Percentiles rank a stretch among this genome's conserved stretches.
These are phyloP conservation scores for Elsinoe batatas DNA, from an alignment of 2,329 filamentous ascomycete genomes.

Conservation along the genomic window DNA sequence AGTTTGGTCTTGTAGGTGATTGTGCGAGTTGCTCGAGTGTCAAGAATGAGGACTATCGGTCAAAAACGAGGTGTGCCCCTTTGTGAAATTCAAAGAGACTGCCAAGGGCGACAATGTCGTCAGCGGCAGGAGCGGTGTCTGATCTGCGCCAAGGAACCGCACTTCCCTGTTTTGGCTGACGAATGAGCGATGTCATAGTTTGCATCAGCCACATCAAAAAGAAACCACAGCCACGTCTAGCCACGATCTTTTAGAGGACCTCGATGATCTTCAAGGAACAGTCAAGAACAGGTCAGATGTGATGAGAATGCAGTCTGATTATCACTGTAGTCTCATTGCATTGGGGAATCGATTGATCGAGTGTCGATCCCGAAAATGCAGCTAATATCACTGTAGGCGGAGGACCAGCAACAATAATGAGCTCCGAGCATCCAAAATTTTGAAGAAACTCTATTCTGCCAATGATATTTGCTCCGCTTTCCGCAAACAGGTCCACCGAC, in stretches of 20 bases:
- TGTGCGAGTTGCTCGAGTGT: neutral
- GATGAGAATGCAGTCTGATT: neutral
- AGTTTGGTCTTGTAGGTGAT: no score
- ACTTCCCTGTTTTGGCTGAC: constrained; percentile 1
- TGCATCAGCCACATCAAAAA: neutral
- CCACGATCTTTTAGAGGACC: neutral
- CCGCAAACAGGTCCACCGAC: no score
- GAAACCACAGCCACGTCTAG: neutral
- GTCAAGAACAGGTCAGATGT: neutral
- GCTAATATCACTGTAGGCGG: no score
- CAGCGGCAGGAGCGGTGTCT: constrained; percentile 5
- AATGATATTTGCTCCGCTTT: no score
- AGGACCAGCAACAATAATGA: neutral
- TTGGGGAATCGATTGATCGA: no score
- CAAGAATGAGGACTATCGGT: neutral
- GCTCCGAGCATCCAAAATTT: neutral
- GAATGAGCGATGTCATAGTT: neutral
- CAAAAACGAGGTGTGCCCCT: neutral
- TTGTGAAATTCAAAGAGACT: neutral
- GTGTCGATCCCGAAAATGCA: no score
- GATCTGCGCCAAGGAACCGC: neutral
- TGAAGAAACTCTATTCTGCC: neutral
- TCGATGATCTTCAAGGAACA: neutral
- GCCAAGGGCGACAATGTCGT: constrained; percentile 8
- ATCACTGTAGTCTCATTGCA: neutral